Base-by-base conservation (phyloP, 2,329 filamentous ascomycete species). In the Paracorniculantispora psalliotae region DNA sequence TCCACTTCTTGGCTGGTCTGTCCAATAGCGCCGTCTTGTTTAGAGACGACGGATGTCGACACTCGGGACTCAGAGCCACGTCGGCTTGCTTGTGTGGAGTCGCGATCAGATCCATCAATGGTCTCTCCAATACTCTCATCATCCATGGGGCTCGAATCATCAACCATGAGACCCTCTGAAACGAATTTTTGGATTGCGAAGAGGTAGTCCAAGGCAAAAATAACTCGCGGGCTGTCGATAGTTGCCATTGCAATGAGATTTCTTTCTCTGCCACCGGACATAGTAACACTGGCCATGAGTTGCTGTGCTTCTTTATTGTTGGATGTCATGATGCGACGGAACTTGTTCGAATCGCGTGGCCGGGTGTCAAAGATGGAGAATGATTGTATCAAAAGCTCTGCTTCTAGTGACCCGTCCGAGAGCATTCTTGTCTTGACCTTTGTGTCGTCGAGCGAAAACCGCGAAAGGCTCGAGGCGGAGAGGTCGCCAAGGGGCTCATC, bases 301-400 rank as follows among this genome's bases (percentile, higher is more conserved):
- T 99, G 96, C 71, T 97, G 92, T 48, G 94, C 92, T 59, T 92
- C 89, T 66, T 92, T 93, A 73, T 97, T 97, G 68, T 92, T 92
- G 58, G 96, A 87, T 1, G 92, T 92, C 94, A 99, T 97, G 75
- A 99, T 97, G 72, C 93, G 96, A 53, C 92, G 86, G 80, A 96
- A 99, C 70, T 96, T 97, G 77, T 97, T 99, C 5, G 88, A 90
- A 66, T 96, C 92, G 57, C 85, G 84, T 4, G 86, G 87, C n/a
- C 96, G 87, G 63, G 89, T 97, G 71, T 99, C 94, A 59, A 90
- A 85, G 64, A 97, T 96, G 0, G 92, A 96, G 71, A 99, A 97
- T 0, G 93, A 94, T 61, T 94, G 89, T 17, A 99, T 92, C 37
- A 96, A 81, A 7, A 99, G 83, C 70, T 99, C 96, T 2, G 92